phyloP scores from a whole-genome alignment of 768 basidiomycete species.

The Termitomyces sp. region DNA sequence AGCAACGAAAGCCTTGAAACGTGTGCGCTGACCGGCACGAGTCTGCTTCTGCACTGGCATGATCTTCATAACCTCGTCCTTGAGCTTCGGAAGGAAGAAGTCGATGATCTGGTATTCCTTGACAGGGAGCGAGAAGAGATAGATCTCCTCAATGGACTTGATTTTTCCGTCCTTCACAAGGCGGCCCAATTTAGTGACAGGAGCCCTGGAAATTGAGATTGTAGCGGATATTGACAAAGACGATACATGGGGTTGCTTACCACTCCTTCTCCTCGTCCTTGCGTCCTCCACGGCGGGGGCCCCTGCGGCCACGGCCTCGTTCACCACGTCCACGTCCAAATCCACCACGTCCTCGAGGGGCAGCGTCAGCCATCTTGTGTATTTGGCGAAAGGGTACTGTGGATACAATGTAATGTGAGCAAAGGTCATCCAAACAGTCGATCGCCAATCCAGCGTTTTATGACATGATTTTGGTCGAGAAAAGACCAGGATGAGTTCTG shows the following conservation, averaged over 20 bases:
- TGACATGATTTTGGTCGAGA: constrained; percentile 1
- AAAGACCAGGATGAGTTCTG: constrained; percentile 5
- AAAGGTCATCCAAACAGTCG: constrained; percentile 37
- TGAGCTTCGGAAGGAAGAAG: constrained; percentile 97
- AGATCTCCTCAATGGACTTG: constrained; percentile 99
- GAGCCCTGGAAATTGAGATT: constrained; percentile 59
- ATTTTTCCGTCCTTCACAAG: constrained; percentile 99
- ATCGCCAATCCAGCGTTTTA: constrained; percentile 49
- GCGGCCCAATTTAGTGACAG: constrained; percentile 98
- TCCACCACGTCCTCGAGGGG: constrained; percentile 62
- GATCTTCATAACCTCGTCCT: constrained; percentile 99
- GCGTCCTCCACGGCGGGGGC: constrained; percentile 92
- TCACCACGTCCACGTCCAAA: constrained; percentile 92
- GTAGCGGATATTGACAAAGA: constrained; percentile 1
- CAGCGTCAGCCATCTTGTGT: constrained; percentile 76
- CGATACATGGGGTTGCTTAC: constrained; percentile 45
- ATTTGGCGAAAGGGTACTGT: constrained; percentile 18
- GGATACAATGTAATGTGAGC: constrained; percentile 18
- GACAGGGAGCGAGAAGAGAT: constrained; percentile 99
- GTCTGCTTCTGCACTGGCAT: constrained; percentile 99
- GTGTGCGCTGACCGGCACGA: constrained; percentile 97
- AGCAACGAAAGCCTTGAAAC: constrained; percentile 99
- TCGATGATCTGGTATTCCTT: constrained; percentile 99
- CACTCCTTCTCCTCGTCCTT: constrained; percentile 99
- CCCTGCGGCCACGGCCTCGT: constrained; percentile 82